Evolutionary conservation across 768 basidiomycete species (phyloP), one percentile per base, ranked within the genome.

Genomic region (Leccinum rimulosum): DNA sequence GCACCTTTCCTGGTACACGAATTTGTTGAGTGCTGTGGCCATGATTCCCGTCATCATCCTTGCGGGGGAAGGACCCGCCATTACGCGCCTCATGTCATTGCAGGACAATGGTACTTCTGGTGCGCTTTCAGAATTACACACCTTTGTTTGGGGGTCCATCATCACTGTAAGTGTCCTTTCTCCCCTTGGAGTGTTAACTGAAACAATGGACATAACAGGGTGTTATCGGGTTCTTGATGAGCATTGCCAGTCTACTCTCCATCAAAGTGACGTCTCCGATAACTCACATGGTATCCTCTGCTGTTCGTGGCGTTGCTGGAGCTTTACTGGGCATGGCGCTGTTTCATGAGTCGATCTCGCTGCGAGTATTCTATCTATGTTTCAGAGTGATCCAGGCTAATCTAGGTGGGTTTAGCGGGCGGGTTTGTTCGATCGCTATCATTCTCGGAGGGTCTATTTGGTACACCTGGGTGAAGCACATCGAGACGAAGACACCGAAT

Each of bases 251-350:
- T 62, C 77, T 95, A 61, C 80, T 98, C 31, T 95, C 92, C 27
- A 97, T 98, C 80, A 95, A 98, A 73, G 91, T 98, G 61, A 98
- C 95, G 8, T 96, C 94, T 1, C 95, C 95, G 14, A 94, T 98
- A 71, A 95, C 95, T 3, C 95, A 98, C 73, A 98, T 98, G 95
- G 79, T 97, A 28, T 95, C 93, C 4, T 94, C 94, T 11, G 95
- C 96, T 19, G 93, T 96, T 4, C 89, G 95, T 55, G 95, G 96
- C 17, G 95, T 98, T 28, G 86, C 93, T 1, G 92, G 89, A n/a
- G 92, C 93, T 5, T 70, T 95, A 49, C 79, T 97, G 14, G 92
- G 87, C 25, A 80, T 89, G 72, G 89, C 82, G 84, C 62, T 93
- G 19, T 97, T 97, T 75, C 70, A 77, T 28, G 95, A 98, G 52